Evolutionary conservation across 2,329 filamentous ascomycete species (phyloP).

Genomic region (Lizonia empirigonia): DNA sequence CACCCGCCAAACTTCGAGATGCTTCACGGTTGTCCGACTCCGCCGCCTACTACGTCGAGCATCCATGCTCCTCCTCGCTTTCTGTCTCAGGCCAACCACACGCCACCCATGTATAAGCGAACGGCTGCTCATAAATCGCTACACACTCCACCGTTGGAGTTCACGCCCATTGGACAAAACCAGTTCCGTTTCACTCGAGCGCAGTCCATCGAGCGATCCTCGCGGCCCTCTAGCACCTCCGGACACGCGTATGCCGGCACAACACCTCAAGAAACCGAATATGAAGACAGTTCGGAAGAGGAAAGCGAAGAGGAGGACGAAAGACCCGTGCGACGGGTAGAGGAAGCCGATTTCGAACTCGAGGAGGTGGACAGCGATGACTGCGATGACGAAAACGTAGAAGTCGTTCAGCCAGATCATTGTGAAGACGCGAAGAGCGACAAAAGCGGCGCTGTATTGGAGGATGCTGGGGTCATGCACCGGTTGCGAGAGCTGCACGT

Average conservation of each 20-base stretch:
- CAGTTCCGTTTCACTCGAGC: constrained; percentile 47
- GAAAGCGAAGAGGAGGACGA: constrained; percentile 37
- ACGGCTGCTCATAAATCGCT: constrained; percentile 35
- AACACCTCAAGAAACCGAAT: constrained; percentile 42
- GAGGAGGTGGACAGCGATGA: constrained; percentile 51
- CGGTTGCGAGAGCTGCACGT: constrained; percentile 46
- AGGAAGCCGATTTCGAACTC: constrained; percentile 48
- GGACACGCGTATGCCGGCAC: constrained; percentile 39
- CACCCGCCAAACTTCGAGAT: constrained; percentile 36
- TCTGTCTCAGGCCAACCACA: constrained; percentile 38
- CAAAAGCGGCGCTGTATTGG: constrained; percentile 32
- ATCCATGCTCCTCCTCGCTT: constrained; percentile 35
- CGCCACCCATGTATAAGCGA: constrained; percentile 44
- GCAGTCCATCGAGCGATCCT: constrained; percentile 43
- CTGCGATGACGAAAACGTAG: constrained; percentile 50
- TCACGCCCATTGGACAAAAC: constrained; percentile 45
- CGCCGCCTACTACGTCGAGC: constrained; percentile 47
- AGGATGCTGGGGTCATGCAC: constrained; percentile 39
- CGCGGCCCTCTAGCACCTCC: constrained; percentile 46
- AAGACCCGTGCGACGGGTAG: constrained; percentile 31
- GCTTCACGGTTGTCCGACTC: constrained; percentile 41
- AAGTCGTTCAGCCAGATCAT: constrained; percentile 53
- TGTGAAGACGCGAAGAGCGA: constrained; percentile 52
- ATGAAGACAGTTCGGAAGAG: constrained; percentile 32
- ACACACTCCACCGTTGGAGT: constrained; percentile 47